Base-by-base conservation (phyloP, 352 stramenopile species). In the Pythium myriotylum region DNA sequence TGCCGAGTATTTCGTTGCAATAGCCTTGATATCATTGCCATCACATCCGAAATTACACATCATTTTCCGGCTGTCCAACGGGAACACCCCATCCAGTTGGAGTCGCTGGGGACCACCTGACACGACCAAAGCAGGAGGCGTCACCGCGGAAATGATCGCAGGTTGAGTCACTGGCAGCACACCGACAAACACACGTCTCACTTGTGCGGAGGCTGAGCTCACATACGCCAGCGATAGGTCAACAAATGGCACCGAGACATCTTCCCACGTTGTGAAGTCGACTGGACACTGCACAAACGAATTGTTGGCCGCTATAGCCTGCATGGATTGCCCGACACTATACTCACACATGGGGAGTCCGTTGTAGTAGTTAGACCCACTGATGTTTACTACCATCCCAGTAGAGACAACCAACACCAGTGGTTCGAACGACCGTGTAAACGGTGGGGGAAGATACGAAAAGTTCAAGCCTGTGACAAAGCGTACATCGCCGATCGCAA, bases 261-360 rank as follows among this genome's bases (percentile, higher is more conserved):
- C 16, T 6, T 40, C 3, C 45, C 20, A 45, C n/a, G n/a, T 32
- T n/a, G 19, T 22, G 33, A 27, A 43, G 19, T 46, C 40, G n/a
- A 65, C 12, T 17, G 58, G 50, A 20, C 58, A 65, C 7, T 20
- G 52, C 35, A 68, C 60, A 3, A 62, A 33, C 6, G 52, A 40
- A 2, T 17, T 29, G 16, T 58, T 62, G 27, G 45, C 43, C 3
- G 14, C 29, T 4, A 22, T 19, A 20, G 60, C 60, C 14, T 16
- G 1, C 3, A 27, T 8, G 42, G 10, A 41, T 14, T 37, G 5
- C 4, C 26, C 51, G 6, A 43, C 17, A 23, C 19, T 22, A 35
- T 54, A 68, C 24, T 62, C 17, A 37, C 60, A 68, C 60, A 13
- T 2, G 60, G 60, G 1, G 29, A 4, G 0, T 23, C 37, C 47